Evolutionary conservation across 805 yeast species (phyloP).

Genomic region (Brettanomyces naardenensis): DNA sequence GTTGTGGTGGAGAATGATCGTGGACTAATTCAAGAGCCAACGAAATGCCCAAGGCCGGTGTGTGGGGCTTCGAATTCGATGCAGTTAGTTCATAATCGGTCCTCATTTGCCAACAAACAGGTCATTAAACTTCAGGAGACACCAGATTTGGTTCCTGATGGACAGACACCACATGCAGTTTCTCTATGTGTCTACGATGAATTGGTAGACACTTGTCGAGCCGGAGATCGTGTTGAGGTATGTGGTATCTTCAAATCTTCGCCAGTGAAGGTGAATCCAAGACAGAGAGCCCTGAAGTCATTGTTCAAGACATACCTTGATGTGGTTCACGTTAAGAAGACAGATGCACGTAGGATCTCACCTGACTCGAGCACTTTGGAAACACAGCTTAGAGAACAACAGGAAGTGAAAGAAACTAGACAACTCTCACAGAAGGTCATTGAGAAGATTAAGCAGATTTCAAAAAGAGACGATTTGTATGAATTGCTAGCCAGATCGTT

Average conservation of each 20-base stretch:
- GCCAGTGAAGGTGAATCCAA: constrained; percentile 82
- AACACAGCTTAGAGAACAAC: constrained; percentile 48
- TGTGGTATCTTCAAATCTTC: constrained; percentile 92
- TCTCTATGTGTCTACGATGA: constrained; percentile 94
- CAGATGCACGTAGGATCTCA: constrained; percentile 74
- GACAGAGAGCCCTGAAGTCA: constrained; percentile 75
- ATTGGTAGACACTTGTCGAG: constrained; percentile 86
- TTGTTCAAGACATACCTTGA: constrained; percentile 90
- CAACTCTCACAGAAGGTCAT: constrained; percentile 64
- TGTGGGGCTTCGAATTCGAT: constrained; percentile 82
- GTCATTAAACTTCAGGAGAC: constrained; percentile 84
- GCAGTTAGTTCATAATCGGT: constrained; percentile 86
- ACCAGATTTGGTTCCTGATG: constrained; percentile 86
- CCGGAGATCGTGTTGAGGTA: constrained; percentile 94
- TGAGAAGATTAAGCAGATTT: constrained; percentile 48
- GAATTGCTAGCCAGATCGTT: constrained; percentile 81
- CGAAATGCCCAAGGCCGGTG: constrained; percentile 81
- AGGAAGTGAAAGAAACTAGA: constrained; percentile 72
- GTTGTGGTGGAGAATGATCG: constrained; percentile 87
- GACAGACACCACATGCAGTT: constrained; percentile 96
- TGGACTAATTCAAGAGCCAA: constrained; percentile 90
- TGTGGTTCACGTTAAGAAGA: constrained; percentile 85
- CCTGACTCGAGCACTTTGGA: constrained; percentile 69
- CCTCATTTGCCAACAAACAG: constrained; percentile 92
- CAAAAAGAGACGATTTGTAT: constrained; percentile 72